These are phyloP conservation scores for Tolypocladium ovalisporum DNA, from an alignment of 2,329 filamentous ascomycete species.

Conservation along the genomic window DNA sequence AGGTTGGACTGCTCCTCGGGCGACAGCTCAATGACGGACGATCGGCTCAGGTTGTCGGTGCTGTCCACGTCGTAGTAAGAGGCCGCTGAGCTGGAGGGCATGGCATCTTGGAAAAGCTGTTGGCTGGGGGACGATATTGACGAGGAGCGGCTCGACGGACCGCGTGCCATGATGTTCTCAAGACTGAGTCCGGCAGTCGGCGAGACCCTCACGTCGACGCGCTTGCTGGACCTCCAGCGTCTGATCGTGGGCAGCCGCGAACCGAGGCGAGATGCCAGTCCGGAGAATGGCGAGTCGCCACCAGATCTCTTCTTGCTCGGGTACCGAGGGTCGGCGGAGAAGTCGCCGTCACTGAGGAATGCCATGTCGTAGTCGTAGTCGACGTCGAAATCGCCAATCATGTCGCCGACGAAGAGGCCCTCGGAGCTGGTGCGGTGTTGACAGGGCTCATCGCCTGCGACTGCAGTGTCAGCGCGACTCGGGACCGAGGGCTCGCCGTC, in stretches of 20 bases:
- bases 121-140: slow-evolving; percentile 57
- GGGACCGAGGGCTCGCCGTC: background rate
- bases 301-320: slow-evolving; percentile 43
- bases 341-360: slow-evolving; percentile 55
- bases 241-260: slow-evolving; percentile 45
- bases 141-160: slow-evolving; percentile 66
- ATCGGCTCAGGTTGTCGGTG: slow-evolving; percentile 39
- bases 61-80: slow-evolving; percentile 46
- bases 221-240: slow-evolving; percentile 37
- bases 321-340: slow-evolving; percentile 29
- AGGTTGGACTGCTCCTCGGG: slow-evolving; percentile 33
- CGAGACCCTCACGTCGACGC: slow-evolving; percentile 33
- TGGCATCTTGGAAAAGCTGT: slow-evolving; percentile 34
- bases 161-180: slow-evolving; percentile 62
- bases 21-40: slow-evolving; percentile 31
- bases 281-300: slow-evolving; percentile 49
- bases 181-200: slow-evolving; percentile 77
- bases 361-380: slow-evolving; percentile 59
- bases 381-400: slow-evolving; percentile 34
- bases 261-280: slow-evolving; percentile 54
- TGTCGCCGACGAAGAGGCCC: slow-evolving; percentile 22
- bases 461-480: slow-evolving; percentile 8
- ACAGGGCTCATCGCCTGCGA: slow-evolving; percentile 50
- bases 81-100: slow-evolving; percentile 51
- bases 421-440: slow-evolving; percentile 40